These are phyloP conservation scores for Parathielavia hyrcaniae DNA, from an alignment of 495 filamentous ascomycete species.

Conservation along the genomic window DNA sequence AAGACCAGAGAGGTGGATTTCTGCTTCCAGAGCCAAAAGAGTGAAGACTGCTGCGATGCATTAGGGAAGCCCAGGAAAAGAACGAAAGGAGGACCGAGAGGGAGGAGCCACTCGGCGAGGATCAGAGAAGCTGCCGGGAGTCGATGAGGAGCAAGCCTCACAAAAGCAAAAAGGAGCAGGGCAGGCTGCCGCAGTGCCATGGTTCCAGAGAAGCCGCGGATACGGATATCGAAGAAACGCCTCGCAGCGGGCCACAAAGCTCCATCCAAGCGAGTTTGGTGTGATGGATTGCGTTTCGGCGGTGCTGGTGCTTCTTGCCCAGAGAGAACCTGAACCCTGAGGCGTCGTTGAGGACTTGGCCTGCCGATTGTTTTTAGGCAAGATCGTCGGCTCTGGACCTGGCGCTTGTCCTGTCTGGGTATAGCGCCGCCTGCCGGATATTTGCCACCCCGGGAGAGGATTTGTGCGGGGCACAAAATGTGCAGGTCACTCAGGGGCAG, in stretches of 20 bases:
- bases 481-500: not conserved
- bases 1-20: not conserved
- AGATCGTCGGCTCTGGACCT: slow-evolving; percentile 17
- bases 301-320: slow-evolving; percentile 1
- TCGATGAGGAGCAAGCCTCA: not conserved
- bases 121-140: too few relatives aligned
- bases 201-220: too few relatives aligned
- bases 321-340: not conserved
- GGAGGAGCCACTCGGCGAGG: too few relatives aligned
- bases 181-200: too few relatives aligned
- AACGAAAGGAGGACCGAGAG: not conserved
- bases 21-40: slow-evolving; percentile 13
- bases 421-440: slow-evolving; percentile 1
- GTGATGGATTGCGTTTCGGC: not conserved
- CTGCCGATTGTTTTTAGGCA: slow-evolving; percentile 12
- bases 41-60: slow-evolving; percentile 14
- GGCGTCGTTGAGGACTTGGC: not conserved
- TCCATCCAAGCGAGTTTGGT: not conserved
- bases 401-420: slow-evolving; percentile 2
- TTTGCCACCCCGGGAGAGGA: slow-evolving; percentile 3
- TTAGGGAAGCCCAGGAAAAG: not conserved
- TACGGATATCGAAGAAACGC: not conserved
- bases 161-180: slow-evolving; percentile 1
- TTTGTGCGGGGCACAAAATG: not conserved
- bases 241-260: not conserved